Conservation (phyloP, 2,329 filamentous ascomycete genomes). For the Trichoderma lentiforme region DNA sequence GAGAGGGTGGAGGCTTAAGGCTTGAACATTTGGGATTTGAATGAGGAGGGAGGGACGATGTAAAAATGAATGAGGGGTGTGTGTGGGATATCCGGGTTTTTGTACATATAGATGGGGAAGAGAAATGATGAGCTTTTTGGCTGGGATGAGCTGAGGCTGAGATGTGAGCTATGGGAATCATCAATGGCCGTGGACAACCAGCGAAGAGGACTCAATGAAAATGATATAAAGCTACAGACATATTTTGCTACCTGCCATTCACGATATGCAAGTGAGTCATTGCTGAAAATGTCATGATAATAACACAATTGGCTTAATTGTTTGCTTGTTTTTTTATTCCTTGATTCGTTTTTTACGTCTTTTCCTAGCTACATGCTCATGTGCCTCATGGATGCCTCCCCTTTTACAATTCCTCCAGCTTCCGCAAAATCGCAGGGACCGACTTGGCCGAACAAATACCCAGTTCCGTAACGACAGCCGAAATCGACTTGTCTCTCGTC, state of each 20-base stretch:
- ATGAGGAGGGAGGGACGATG: background rate
- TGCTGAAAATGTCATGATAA: background rate
- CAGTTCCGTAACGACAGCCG: slow-evolving; percentile 87
- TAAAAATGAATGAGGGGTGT: background rate
- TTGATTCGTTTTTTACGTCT: background rate
- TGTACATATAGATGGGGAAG: background rate
- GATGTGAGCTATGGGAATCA: background rate
- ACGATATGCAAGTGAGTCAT: background rate
- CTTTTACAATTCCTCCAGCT: slow-evolving; percentile 52
- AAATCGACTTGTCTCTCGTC: slow-evolving; percentile 81
- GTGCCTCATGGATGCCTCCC: background rate
- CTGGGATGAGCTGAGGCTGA: background rate
- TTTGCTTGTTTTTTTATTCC: background rate
- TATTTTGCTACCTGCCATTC: background rate
- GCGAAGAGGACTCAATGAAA: background rate
- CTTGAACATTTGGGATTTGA: background rate
- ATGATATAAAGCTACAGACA: background rate
- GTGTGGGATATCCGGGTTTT: background rate
- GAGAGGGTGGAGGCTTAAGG: slow-evolving; percentile 18
- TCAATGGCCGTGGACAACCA: background rate
- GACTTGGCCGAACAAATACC: slow-evolving; percentile 83
- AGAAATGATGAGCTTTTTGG: background rate
- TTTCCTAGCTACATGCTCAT: background rate
- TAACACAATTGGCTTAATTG: background rate
- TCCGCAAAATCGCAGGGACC: slow-evolving; percentile 63